Conservation (phyloP, 768 basidiomycete genomes). For the Hygrocybe coccinea region DNA sequence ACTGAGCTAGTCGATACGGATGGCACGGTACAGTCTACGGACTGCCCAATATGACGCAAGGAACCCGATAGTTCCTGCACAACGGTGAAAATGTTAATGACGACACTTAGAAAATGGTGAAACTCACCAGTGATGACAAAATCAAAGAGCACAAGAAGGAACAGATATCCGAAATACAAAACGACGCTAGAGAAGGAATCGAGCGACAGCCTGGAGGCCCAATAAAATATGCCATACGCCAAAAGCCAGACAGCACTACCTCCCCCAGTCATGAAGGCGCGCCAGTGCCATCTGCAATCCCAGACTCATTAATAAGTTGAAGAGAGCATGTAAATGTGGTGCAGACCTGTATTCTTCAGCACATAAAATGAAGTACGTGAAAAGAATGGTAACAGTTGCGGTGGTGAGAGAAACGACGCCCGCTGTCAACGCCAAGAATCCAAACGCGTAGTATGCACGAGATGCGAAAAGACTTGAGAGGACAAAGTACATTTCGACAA, state of each 20-base stretch:
- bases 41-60: conserved; percentile 90
- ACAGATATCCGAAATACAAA: conserved; percentile 87
- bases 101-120: not conserved
- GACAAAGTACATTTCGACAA: conserved; percentile 91
- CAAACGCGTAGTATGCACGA: conserved; percentile 92
- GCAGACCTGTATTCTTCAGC: conserved; percentile 82
- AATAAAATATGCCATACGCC: conserved; percentile 84
- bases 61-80: conserved; percentile 81
- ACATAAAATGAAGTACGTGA: conserved; percentile 87
- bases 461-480: conserved; percentile 89
- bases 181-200: conserved; percentile 75
- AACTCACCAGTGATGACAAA: conserved; percentile 81
- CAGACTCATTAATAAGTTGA: not conserved
- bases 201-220: conserved; percentile 80
- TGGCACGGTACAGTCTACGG: conserved; percentile 72
- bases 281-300: conserved; percentile 85
- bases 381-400: conserved; percentile 85
- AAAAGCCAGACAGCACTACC: conserved; percentile 91
- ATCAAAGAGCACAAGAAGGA: conserved; percentile 74
- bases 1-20: conserved; percentile 60
- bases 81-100: not conserved
- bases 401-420: conserved; percentile 80
- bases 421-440: conserved; percentile 86
- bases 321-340: conserved; percentile 3
- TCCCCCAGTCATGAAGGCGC: conserved; percentile 86